Evolutionary conservation across 2,329 filamentous ascomycete species (phyloP).

Genomic region (Emericellopsis atlantica): DNA sequence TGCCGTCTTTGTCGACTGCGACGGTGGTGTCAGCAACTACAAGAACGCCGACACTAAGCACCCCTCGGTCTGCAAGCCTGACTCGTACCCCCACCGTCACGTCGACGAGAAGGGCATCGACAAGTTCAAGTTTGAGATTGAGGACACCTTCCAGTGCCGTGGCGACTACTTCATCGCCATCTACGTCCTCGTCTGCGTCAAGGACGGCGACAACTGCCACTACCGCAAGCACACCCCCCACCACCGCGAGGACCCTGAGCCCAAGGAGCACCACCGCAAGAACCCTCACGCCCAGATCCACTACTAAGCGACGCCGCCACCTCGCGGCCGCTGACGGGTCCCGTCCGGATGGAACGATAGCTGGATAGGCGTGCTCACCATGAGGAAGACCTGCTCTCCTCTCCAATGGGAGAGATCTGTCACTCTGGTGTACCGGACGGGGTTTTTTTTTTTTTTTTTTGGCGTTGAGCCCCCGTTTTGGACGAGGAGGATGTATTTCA

Average conservation of each 20-base stretch:
- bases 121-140: constrained; percentile 7
- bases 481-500: too few species aligned
- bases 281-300: neutral
- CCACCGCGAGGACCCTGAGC: neutral
- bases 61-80: constrained; percentile 9
- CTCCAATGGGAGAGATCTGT: too few species aligned
- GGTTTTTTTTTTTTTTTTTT: too few species aligned
- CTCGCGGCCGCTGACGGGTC: too few species aligned
- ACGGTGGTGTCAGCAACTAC: constrained; percentile 4
- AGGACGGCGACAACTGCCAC: constrained; percentile 2
- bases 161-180: constrained; percentile 11
- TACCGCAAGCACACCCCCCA: neutral
- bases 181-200: constrained; percentile 10
- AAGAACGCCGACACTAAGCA: neutral
- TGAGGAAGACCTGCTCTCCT: too few species aligned
- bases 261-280: neutral
- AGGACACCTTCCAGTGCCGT: constrained; percentile 10
- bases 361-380: too few species aligned
- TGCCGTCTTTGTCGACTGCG: constrained; percentile 5
- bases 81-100: constrained; percentile 8
- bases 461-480: too few species aligned
- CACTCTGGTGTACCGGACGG: too few species aligned
- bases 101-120: constrained; percentile 8
- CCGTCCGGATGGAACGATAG: too few species aligned
- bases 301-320: too few species aligned